Base-by-base conservation (phyloP, 805 yeast genomes). In the Ogataea ramenticola region DNA sequence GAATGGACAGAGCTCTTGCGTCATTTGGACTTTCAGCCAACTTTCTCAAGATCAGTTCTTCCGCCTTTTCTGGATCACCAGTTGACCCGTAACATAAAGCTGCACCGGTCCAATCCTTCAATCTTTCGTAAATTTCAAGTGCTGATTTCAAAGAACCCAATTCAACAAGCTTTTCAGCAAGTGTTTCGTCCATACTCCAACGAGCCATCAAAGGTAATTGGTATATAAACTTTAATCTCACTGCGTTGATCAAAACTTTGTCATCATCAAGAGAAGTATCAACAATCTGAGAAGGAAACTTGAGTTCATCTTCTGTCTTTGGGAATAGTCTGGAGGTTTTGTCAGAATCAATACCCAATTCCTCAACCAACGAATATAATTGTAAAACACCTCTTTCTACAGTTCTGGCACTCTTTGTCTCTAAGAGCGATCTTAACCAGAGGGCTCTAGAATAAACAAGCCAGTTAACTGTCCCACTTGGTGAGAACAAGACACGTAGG, bases 361-460 rank as follows among this genome's bases (percentile, higher is more conserved):
- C 96, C 57, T 89, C 96, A 24, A 90, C 93, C 36, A 93, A 68
- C 3, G 95, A 82, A 43, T 90, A 91, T 82, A 93, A 81, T 64
- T 93, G 99, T 42, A 93, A 69, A 4, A 90, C 80, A 41, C 98
- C 98, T 60, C 99, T 75, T 65, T 93, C 98, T 21, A 91, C 82
- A 1, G 97, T 91, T 58, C 85, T 81, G 1, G 95, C 79, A 51
- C 80, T 81, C 41, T 74, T 72, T 0, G 96, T 77, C 60, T 93
- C 99, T 32, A 90, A 67, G 19, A 86, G 54, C 8, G 96, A 87
- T 60, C 98, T 77, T 56, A 83, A 86, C 96, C 97, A 93, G 37
- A 93, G 67, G 0, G 95, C 85, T 49, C 90, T 72, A 2, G 90
- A 78, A 55, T 81, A 88, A 3, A 91, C 61, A 1, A 85, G 65